These are phyloP conservation scores for Termitomyces heimii DNA, from an alignment of 768 basidiomycete species.

Conservation along the genomic window DNA sequence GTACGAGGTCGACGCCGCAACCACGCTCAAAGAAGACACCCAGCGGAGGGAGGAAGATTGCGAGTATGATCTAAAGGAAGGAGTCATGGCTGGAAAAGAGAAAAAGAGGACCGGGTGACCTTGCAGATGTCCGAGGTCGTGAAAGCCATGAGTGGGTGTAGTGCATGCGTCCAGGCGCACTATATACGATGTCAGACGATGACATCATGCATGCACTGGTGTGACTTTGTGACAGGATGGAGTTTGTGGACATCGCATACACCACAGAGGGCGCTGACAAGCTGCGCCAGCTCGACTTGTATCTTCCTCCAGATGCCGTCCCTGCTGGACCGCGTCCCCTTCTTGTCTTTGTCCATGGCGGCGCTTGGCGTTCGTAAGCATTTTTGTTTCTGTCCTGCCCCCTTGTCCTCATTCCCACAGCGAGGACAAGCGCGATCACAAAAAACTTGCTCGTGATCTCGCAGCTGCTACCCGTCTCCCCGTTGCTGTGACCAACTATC, in stretches of 20 bases:
- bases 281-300: slow-evolving; percentile 51
- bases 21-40: slow-evolving; percentile 89
- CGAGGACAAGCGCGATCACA: slow-evolving; percentile 67
- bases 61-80: slow-evolving; percentile 42
- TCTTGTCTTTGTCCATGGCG: slow-evolving; percentile 77
- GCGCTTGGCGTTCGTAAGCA: slow-evolving; percentile 75
- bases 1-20: slow-evolving; percentile 68
- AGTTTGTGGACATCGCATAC: slow-evolving; percentile 35
- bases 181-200: slow-evolving; percentile 1
- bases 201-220: slow-evolving; percentile 11
- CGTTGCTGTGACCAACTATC: slow-evolving; percentile 75
- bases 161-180: background rate
- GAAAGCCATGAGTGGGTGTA: slow-evolving; percentile 48
- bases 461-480: slow-evolving; percentile 42
- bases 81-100: slow-evolving; percentile 3
- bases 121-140: slow-evolving; percentile 76
- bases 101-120: slow-evolving; percentile 29
- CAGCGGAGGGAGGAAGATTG: slow-evolving; percentile 74
- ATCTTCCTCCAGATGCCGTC: slow-evolving; percentile 24
- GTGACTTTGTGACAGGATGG: slow-evolving; percentile 16
- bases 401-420: slow-evolving; percentile 26
- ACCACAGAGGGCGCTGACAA: slow-evolving; percentile 19
- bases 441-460: slow-evolving; percentile 46
- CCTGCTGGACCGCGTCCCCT: slow-evolving; percentile 16
- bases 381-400: background rate